Conservation (phyloP, 2,329 filamentous ascomycete species). For the Davidsoniella australis region DNA sequence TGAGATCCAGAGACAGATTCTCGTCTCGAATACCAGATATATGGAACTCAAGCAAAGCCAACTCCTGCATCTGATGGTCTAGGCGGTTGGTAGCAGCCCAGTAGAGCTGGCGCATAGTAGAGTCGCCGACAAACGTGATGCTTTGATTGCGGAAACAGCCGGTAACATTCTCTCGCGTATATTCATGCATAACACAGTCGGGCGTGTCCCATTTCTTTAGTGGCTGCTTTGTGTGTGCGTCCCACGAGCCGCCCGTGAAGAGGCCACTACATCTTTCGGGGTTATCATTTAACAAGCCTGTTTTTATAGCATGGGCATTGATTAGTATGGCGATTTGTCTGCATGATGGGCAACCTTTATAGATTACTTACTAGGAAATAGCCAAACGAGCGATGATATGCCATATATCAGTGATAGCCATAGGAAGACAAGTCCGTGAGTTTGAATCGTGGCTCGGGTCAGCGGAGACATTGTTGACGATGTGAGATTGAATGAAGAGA, state of each 20-base stretch:
- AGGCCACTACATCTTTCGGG: conserved; percentile 37
- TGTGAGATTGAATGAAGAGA: no score
- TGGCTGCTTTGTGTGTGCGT: conserved; percentile 17
- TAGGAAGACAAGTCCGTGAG: no score
- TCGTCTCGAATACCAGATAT: conserved; percentile 23
- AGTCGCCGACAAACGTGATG: conserved; percentile 45
- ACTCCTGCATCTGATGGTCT: conserved; percentile 23
- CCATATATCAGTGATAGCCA: not conserved
- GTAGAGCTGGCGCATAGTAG: conserved; percentile 41
- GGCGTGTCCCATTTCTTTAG: conserved; percentile 40
- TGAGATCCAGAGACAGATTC: conserved; percentile 23
- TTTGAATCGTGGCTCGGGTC: not conserved
- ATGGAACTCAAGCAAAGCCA: conserved; percentile 21
- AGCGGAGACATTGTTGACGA: no score
- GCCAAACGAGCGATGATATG: not conserved
- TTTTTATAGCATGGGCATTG: not conserved
- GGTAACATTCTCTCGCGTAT: conserved; percentile 32
- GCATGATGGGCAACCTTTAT: not conserved
- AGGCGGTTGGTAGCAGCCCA: conserved; percentile 36
- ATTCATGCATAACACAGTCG: conserved; percentile 41
- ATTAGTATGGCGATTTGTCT: not conserved
- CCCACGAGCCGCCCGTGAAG: conserved; percentile 34
- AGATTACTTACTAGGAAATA: not conserved
- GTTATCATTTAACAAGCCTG: conserved; percentile 19
- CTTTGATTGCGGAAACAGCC: conserved; percentile 33